Conservation (phyloP, 1,284 basidiomycete genomes). For the Leccinum angustisporum region DNA sequence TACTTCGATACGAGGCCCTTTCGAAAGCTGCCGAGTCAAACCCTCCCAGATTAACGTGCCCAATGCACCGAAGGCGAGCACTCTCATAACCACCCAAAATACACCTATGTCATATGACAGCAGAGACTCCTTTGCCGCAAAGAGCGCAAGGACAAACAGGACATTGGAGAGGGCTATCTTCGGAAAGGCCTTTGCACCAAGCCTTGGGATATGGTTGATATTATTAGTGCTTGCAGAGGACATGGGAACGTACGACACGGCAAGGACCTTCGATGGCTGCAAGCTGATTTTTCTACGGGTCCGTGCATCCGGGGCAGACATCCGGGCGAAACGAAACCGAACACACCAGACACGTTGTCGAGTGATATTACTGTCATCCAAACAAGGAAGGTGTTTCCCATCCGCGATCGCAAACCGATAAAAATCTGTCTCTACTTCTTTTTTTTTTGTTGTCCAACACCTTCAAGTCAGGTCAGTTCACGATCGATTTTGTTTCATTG, state of each 20-base stretch:
- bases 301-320: conserved; percentile 67
- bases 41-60: conserved; percentile 59
- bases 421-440: background rate
- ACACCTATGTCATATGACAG: conserved; percentile 64
- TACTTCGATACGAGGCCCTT: conserved; percentile 60
- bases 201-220: conserved; percentile 32
- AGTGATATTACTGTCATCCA: background rate
- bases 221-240: background rate
- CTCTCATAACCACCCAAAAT: conserved; percentile 71
- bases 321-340: conserved; percentile 30
- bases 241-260: conserved; percentile 50
- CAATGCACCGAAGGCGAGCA: conserved; percentile 63
- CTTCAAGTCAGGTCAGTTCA: conserved; percentile 29
- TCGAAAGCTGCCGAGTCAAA: conserved; percentile 50
- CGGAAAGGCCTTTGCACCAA: conserved; percentile 51
- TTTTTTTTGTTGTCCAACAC: conserved; percentile 1
- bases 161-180: conserved; percentile 58
- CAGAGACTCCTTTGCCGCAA: conserved; percentile 63
- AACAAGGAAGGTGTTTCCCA: conserved; percentile 28
- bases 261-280: conserved; percentile 50
- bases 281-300: conserved; percentile 67
- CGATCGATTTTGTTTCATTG: conserved; percentile 13
- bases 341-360: background rate
- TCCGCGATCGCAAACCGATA: background rate
- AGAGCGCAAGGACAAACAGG: conserved; percentile 60